Evolutionary conservation across 2,329 filamentous ascomycete genomes (phyloP), one percentile per base, ranked within the genome.

Genomic region (Exophiala sp.): DNA sequence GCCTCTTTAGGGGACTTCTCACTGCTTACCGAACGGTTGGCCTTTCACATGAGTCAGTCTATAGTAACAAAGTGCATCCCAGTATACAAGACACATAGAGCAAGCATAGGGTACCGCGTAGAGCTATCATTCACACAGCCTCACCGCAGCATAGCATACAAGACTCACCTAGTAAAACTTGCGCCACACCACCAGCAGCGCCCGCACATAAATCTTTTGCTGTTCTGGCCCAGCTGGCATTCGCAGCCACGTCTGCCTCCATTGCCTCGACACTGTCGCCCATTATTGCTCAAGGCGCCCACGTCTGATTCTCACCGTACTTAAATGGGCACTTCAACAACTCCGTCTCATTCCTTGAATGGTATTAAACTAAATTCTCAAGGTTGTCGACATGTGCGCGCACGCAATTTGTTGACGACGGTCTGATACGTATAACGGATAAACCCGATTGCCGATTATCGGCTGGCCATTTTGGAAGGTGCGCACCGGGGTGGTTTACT

Each of bases 161-260:
- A 35, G 47, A 77, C 81, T 71, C 73, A 95, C 90, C 91, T 59
- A 97, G 78, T 56, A 98, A 73, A 37, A 98, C 93, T 70, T 98
- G 93, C 14, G 93, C 91, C 61, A 97, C 78, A 62, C 93, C 93
- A 57, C 93, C 93, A 6, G 85, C 86, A 52, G 93, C 93, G 30
- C 93, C 93, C 9, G 93, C 81, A 65, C 91, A 86, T 52, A 98
- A 75, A 70, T 98, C 93, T 75, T 97, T 98, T 63, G 83, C 73
- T 43, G 86, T 85, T 65, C 84, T 80, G 60, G 75, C 64, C 55
- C 70, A 68, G 29, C 62, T 66, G 29, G 63, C 66, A 57, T 68
- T 65, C 51, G 67, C 62, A 14, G 43, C 52, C 45, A 58, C 56
- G 6, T 45, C 24, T 8, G 46, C 46, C 38, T 54, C 55, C 23